Percentiles rank a stretch among this genome's conserved stretches.
These are phyloP conservation scores for Salix koriyanagi DNA, from an alignment of 345 rosid genomes.

Conservation along the genomic window DNA sequence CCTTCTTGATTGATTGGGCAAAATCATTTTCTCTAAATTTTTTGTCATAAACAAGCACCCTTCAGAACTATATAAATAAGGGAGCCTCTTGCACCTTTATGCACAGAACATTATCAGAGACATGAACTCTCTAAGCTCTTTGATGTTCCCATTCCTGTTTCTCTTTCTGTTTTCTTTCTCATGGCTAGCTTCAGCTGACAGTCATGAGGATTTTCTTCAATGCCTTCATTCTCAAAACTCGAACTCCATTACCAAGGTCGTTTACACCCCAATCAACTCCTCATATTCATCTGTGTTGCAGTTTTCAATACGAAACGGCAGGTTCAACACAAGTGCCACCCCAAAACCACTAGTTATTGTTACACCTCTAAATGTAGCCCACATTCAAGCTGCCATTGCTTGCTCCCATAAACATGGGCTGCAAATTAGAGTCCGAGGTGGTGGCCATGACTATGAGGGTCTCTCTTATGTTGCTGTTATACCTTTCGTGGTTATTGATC, in stretches of 20 bases:
- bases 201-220: conserved; percentile 7
- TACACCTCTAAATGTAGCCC: not conserved
- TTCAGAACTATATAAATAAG: not conserved
- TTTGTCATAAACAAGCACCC: not conserved
- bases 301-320: conserved; percentile 1
- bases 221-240: conserved; percentile 9
- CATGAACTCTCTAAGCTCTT: not conserved
- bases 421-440: conserved; percentile 20
- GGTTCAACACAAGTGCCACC: conserved; percentile 7
- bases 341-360: conserved; percentile 17
- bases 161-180: not conserved
- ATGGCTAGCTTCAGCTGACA: not conserved
- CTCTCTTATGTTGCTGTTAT: conserved; percentile 10
- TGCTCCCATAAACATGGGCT: not conserved
- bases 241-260: conserved; percentile 1
- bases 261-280: conserved; percentile 12
- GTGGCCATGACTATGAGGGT: conserved; percentile 18
- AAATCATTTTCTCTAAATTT: too few species aligned
- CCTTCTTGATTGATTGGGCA: not conserved
- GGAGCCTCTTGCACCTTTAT: not conserved
- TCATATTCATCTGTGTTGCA: conserved; percentile 6
- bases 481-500: conserved; percentile 19
- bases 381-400: conserved; percentile 1
- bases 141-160: not conserved
- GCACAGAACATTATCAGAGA: not conserved